phyloP scores from a whole-genome alignment of 2,329 filamentous ascomycete genomes.

The Apiospora saccharicola region DNA sequence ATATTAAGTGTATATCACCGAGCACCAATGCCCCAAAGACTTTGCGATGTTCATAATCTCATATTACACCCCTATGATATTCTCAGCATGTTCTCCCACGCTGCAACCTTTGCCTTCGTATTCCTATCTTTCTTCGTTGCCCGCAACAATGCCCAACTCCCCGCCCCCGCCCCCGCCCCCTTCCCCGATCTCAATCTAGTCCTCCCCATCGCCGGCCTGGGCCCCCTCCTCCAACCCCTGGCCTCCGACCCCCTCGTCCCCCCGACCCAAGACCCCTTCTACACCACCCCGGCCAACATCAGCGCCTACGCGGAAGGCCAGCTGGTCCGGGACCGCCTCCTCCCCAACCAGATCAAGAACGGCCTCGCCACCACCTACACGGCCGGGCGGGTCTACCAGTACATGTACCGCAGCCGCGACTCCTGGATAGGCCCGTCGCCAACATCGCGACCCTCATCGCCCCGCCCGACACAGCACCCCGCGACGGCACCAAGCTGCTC shows the following conservation, averaged over 20 bases:
- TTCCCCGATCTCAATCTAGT: background rate
- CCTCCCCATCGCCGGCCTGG: background rate
- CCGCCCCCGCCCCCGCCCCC: background rate
- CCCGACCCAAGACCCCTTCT: background rate
- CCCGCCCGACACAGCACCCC: background rate
- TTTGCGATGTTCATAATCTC: no score
- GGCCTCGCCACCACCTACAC: background rate
- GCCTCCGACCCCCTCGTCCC: background rate
- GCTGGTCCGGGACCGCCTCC: background rate
- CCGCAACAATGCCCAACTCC: background rate
- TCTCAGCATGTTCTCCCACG: background rate
- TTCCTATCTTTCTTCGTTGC: background rate
- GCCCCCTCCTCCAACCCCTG: background rate
- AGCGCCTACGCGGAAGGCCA: background rate
- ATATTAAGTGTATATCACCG: background rate
- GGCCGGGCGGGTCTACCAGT: background rate
- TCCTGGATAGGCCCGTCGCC: background rate
- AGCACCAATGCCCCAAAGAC: background rate
- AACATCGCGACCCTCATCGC: slow-evolving; percentile 3
- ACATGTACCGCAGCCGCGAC: background rate
- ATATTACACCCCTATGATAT: background rate
- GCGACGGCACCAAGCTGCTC: background rate
- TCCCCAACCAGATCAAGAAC: background rate
- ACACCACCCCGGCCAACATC: background rate
- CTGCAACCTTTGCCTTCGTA: background rate